These are phyloP conservation scores for Zea luxurians DNA, from an alignment of 176 grass and related monocot genomes.

Conservation along the genomic window DNA sequence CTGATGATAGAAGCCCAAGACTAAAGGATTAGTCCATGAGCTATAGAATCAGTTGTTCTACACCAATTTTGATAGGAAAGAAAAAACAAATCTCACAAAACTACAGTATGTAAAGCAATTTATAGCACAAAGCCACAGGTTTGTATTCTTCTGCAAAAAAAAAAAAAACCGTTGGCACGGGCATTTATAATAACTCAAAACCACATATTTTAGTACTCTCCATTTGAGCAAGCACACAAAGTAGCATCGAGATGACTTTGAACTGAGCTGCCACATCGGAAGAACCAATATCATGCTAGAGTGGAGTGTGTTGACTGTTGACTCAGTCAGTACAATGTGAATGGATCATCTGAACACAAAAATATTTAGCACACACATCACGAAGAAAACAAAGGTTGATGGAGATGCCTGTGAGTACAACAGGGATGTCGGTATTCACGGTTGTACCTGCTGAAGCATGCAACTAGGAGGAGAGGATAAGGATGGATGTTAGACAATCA, in stretches of 20 bases:
- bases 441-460: neutral
- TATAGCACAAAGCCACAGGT: neutral
- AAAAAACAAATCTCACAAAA: slow-evolving; percentile 7
- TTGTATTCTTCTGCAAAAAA: slow-evolving; percentile 2
- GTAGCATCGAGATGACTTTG: neutral
- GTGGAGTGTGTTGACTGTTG: accelerated
- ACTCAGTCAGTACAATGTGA: neutral
- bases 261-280: neutral
- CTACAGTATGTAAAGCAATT: neutral
- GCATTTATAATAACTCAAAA: neutral
- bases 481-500: neutral
- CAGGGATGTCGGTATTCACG: neutral
- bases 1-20: neutral
- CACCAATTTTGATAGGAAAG: neutral
- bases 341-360: slow-evolving; percentile 1
- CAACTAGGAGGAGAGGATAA: slow-evolving; percentile 5
- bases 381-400: neutral
- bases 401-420: neutral
- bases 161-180: neutral
- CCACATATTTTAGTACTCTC: neutral
- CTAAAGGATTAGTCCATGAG: neutral
- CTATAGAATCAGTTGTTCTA: neutral
- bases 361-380: neutral
- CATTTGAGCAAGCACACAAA: neutral
- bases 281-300: neutral